A percentile compares a stretch with the other conserved stretches of the same genome.
Conservation (phyloP, 495 filamentous ascomycete species). For the Hypomontagnella monticulosa region DNA sequence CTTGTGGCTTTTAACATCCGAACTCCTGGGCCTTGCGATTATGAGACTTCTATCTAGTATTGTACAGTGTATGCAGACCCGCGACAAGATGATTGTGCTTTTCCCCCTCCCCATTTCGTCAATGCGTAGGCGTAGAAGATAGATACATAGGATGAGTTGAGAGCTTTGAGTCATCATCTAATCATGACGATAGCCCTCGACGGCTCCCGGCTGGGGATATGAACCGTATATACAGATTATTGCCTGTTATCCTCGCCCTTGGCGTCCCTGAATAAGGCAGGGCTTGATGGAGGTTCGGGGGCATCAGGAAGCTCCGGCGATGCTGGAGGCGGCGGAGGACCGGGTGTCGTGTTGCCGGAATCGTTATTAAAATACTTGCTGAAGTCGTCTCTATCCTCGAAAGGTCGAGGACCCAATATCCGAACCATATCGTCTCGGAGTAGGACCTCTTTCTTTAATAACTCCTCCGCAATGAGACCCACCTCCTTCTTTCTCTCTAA, state of each 20-base stretch:
- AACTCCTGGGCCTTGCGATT: conserved; percentile 29
- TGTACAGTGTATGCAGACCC: conserved; percentile 32
- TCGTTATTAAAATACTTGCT: conserved; percentile 84
- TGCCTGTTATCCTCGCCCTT: conserved; percentile 37
- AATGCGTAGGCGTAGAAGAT: conserved; percentile 15
- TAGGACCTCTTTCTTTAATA: conserved; percentile 90
- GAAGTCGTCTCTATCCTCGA: conserved; percentile 86
- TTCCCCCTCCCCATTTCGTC: conserved; percentile 11
- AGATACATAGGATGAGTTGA: conserved; percentile 38
- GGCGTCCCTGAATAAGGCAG: conserved; percentile 36
- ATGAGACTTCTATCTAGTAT: conserved; percentile 35
- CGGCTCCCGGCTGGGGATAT: conserved; percentile 11
- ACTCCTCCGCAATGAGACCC: conserved; percentile 89
- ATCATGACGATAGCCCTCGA: conserved; percentile 31
- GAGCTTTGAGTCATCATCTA: conserved; percentile 31
- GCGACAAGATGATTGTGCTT: conserved; percentile 1
- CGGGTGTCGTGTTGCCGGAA: conserved; percentile 42
- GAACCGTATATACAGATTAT: conserved; percentile 24
- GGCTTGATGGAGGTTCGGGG: conserved; percentile 43
- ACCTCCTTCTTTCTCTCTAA: conserved; percentile 87
- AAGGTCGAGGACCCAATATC: conserved; percentile 83
- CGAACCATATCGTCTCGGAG: conserved; percentile 89
- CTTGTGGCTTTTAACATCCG: conserved; percentile 1
- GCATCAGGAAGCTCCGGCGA: conserved; percentile 33
- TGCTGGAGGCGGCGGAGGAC: conserved; percentile 28